Percentiles rank a stretch among this genome's conserved stretches.
phyloP scores from a whole-genome alignment of 768 basidiomycete species.

The Lactarius trivialis region DNA sequence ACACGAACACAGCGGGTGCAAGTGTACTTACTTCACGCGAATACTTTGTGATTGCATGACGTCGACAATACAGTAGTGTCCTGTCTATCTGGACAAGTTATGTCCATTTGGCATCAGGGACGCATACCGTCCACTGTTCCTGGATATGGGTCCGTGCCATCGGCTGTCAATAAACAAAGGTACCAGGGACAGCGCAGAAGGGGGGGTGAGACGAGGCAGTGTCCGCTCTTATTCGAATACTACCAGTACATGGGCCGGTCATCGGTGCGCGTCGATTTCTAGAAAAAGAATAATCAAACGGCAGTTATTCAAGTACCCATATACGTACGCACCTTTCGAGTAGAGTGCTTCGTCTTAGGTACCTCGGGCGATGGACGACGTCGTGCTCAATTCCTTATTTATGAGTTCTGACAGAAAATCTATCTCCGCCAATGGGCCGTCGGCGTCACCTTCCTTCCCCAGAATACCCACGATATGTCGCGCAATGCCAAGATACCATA shows the following conservation, averaged over 20 bases:
- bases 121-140: background rate
- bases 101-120: background rate
- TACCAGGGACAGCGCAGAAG: background rate
- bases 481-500: constrained; percentile 5
- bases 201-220: background rate
- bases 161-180: background rate
- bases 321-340: background rate
- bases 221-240: background rate
- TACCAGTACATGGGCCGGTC: background rate
- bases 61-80: no score
- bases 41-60: background rate
- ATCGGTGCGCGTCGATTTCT: background rate
- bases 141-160: background rate
- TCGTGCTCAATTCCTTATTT: background rate
- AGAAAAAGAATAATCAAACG: background rate
- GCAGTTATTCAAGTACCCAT: background rate
- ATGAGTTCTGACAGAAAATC: constrained; percentile 8
- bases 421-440: constrained; percentile 14
- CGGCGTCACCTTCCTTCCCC: constrained; percentile 18
- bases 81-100: background rate
- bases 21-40: no score
- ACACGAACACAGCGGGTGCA: background rate
- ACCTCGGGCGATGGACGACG: constrained; percentile 26
- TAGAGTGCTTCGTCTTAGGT: background rate
- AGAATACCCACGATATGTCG: constrained; percentile 1